A percentile compares a stretch with the other conserved stretches of the same genome.
Evolutionary conservation across 768 basidiomycete species (phyloP).

Genomic region (Asterophora lycoperdoides): DNA sequence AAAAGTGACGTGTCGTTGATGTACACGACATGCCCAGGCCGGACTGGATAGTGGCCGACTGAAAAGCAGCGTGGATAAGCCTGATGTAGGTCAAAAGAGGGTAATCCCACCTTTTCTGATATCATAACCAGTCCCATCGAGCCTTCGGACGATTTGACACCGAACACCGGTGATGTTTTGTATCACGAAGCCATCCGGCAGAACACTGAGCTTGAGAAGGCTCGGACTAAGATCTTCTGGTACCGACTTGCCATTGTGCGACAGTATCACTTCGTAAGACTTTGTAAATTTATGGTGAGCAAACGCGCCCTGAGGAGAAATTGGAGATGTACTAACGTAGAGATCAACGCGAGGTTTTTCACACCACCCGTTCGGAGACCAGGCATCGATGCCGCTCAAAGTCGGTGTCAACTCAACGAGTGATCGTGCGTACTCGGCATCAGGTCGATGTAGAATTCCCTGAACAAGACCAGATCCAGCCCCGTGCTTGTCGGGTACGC

Average conservation of each 20-base stretch:
- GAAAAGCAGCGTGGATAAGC: constrained; percentile 5
- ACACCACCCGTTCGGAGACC: constrained; percentile 75
- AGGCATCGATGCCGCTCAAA: constrained; percentile 48
- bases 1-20: constrained; percentile 63
- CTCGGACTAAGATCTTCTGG: constrained; percentile 71
- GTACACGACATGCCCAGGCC: constrained; percentile 77
- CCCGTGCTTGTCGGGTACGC: constrained; percentile 27
- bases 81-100: background rate
- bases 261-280: constrained; percentile 82
- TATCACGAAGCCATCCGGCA: constrained; percentile 68
- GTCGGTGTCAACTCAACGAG: constrained; percentile 54
- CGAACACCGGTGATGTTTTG: constrained; percentile 77
- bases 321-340: constrained; percentile 47
- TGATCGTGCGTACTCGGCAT: constrained; percentile 77
- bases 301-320: background rate
- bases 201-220: constrained; percentile 55
- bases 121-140: constrained; percentile 85
- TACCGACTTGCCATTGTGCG: constrained; percentile 48
- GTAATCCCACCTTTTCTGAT: constrained; percentile 66
- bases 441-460: constrained; percentile 68
- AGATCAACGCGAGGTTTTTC: constrained; percentile 60
- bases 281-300: constrained; percentile 25
- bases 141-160: constrained; percentile 68
- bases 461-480: constrained; percentile 47
- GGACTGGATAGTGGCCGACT: constrained; percentile 83